phyloP scores from a whole-genome alignment of 768 basidiomycete genomes.

The Collybiopsis confluens region DNA sequence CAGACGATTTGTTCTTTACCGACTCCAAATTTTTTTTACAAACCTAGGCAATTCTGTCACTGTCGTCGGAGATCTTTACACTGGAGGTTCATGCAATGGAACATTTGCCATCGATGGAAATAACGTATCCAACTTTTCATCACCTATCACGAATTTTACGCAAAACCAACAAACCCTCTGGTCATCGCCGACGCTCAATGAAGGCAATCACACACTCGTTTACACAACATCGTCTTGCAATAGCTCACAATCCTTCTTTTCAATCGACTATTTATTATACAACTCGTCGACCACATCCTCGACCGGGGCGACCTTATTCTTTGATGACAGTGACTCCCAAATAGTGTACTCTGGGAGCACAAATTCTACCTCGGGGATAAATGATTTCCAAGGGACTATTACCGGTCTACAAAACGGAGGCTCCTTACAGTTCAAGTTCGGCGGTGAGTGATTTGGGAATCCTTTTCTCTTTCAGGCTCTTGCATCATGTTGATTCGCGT shows the following conservation, averaged over 20 bases:
- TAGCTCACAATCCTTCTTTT: conserved; percentile 11
- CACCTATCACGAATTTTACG: conserved; percentile 7
- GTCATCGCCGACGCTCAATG: conserved; percentile 12
- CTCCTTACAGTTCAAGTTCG: conserved; percentile 16
- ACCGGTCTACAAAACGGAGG: conserved; percentile 12
- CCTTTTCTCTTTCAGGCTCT: neutral
- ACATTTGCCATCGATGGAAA: conserved; percentile 16
- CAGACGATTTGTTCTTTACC: neutral
- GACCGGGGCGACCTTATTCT: conserved; percentile 14
- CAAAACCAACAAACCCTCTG: conserved; percentile 17
- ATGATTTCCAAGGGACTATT: conserved; percentile 15
- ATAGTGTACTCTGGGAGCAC: conserved; percentile 16
- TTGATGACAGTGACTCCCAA: conserved; percentile 16
- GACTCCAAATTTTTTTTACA: neutral
- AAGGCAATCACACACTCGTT: conserved; percentile 17
- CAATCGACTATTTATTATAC: conserved; percentile 22
- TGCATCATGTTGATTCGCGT: neutral
- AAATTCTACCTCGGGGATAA: conserved; percentile 10
- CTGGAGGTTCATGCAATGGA: conserved; percentile 14
- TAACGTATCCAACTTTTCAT: conserved; percentile 12
- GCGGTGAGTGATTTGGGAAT: conserved; percentile 10
- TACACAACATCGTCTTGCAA: conserved; percentile 16
- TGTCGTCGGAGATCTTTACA: conserved; percentile 14
- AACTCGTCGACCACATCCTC: conserved; percentile 13
- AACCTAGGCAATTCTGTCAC: conserved; percentile 15